A percentile compares a stretch with the other conserved stretches of the same genome.
Evolutionary conservation across 257 asterid species (phyloP).

Genomic region (Haberlea rhodopensis): DNA sequence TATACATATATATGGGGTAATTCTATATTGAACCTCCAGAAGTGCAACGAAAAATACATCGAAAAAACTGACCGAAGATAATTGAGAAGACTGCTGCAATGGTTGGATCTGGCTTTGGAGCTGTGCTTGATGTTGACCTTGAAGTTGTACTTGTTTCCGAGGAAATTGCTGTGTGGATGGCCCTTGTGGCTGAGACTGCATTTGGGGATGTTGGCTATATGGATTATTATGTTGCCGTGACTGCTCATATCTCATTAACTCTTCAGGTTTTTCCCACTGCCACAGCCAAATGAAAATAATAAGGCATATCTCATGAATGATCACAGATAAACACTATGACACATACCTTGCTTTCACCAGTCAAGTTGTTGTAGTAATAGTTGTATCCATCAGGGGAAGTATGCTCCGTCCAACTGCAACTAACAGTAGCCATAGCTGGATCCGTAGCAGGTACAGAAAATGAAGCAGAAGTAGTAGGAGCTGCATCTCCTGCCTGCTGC

Average conservation of each 20-base stretch:
- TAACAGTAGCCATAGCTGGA: slow-evolving; percentile 30
- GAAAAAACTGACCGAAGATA: slow-evolving; percentile 46
- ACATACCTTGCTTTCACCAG: slow-evolving; percentile 95
- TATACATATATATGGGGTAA: slow-evolving; percentile 22
- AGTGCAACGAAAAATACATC: slow-evolving; percentile 6
- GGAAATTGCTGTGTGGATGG: slow-evolving; percentile 47
- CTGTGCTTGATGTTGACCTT: slow-evolving; percentile 49
- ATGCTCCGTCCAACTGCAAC: slow-evolving; percentile 90
- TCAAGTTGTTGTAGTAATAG: slow-evolving; percentile 73
- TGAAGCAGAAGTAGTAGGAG: slow-evolving; percentile 38
- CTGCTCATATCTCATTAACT: slow-evolving; percentile 54
- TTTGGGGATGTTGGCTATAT: slow-evolving; percentile 46
- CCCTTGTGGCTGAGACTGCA: slow-evolving; percentile 51
- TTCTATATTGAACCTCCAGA: neutral
- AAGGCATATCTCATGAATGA: slow-evolving; percentile 7
- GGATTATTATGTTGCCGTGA: slow-evolving; percentile 46
- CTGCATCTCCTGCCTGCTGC: slow-evolving; percentile 43
- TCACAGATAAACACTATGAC: slow-evolving; percentile 12
- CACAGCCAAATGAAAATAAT: slow-evolving; percentile 20
- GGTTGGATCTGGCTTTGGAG: slow-evolving; percentile 49
- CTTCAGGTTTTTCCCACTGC: slow-evolving; percentile 98
- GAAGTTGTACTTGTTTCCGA: slow-evolving; percentile 59
- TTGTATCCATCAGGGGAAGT: slow-evolving; percentile 89
- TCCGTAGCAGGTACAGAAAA: slow-evolving; percentile 31
- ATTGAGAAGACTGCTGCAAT: slow-evolving; percentile 59